Evolutionary conservation across 2,329 filamentous ascomycete species (phyloP), one percentile per base, ranked within the genome.

Genomic region (Trichothecium roseum): DNA sequence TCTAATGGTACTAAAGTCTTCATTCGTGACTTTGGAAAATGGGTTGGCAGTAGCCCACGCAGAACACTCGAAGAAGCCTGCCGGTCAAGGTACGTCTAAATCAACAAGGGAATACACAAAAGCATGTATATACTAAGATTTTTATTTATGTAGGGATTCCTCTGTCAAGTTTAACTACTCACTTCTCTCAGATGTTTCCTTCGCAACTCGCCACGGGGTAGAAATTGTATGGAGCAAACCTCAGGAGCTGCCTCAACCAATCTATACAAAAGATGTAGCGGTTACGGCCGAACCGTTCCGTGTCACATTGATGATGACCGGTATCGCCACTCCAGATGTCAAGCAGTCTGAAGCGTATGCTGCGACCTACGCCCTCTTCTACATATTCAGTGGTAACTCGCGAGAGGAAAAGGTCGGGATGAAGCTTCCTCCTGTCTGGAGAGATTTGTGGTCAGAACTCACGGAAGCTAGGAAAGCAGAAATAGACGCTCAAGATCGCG

Each of bases 331-430:
- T 0, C 76, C 86, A 1, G 81, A 86, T 36, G 46, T 68, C 10
- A 77, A 79, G 43, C 88, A 98, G 53, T 93, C 91, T 5, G 88
- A 96, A 55, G 80, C 81, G 2, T 96, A 81, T 46, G 72, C 91
- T 29, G 84, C 87, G 5, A 94, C 87, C 0, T 69, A 76, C 10
- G 85, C 83, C 2, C 62, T 98, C 2, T 95, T 94, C 53, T 70
- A 84, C 28, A 68, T 94, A 1, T 94, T 87, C 44, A 76, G 78
- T 2, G 71, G 74, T n/a, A 84, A 78, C 13, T 60, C 74, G 0
- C 91, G 85, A 47, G 89, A 96, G 50, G 86, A 93, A 43, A 96
- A 93, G 54, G 74, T 85, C 3, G 81, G 81, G 40, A 55, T 94
- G 42, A 74, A 84, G 34, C 64, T 98, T 13, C 85, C 88, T 4